phyloP scores from a whole-genome alignment of 345 rosid genomes.

The Carallia pectinifolia region DNA sequence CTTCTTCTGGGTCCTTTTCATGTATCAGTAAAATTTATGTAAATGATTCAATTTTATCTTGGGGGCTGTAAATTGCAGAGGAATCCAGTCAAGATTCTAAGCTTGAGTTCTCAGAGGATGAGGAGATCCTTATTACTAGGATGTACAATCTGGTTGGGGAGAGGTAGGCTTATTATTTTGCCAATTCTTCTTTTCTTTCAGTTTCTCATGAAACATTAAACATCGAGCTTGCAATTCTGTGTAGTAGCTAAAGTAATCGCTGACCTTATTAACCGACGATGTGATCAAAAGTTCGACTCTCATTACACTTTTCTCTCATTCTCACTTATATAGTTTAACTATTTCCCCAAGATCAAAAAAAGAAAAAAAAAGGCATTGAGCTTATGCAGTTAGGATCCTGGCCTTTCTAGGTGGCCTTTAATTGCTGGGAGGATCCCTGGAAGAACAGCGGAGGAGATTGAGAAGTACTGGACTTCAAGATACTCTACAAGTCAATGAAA shows the following conservation, averaged over 20 bases:
- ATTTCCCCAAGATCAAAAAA: too few relatives aligned
- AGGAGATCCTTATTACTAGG: conserved; percentile 46
- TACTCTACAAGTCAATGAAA: conserved; percentile 30
- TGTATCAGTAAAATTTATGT: not conserved
- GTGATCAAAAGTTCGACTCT: too few relatives aligned
- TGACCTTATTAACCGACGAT: too few relatives aligned
- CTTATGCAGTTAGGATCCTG: not conserved
- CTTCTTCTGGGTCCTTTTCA: not conserved
- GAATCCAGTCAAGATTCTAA: conserved; percentile 33
- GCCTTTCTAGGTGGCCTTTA: conserved; percentile 43
- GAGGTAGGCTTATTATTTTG: conserved; percentile 32
- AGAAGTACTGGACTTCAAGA: conserved; percentile 57
- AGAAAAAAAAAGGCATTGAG: not conserved
- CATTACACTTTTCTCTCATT: too few relatives aligned
- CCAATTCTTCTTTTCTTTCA: not conserved
- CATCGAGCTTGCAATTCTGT: not conserved
- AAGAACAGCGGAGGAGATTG: conserved; percentile 55
- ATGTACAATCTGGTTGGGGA: conserved; percentile 56
- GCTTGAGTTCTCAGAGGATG: conserved; percentile 51
- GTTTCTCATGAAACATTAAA: not conserved
- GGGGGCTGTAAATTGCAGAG: conserved; percentile 26
- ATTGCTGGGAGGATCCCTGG: conserved; percentile 63
- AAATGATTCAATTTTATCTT: not conserved
- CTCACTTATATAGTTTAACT: too few relatives aligned
- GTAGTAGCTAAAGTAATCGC: too few relatives aligned